Evolutionary conservation across 345 rosid genomes (phyloP).

Genomic region (Populus ilicifolia): DNA sequence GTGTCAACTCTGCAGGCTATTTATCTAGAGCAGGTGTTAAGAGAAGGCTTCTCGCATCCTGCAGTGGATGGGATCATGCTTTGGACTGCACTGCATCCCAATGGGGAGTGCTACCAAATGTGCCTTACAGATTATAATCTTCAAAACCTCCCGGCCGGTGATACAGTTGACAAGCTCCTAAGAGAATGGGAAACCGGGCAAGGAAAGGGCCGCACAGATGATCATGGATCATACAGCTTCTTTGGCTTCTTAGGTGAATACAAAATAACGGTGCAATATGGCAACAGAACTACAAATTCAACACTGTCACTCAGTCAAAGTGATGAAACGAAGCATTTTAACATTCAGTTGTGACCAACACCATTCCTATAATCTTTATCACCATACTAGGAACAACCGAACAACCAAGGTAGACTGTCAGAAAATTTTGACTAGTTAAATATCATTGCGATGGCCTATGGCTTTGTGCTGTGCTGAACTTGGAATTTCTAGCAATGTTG

Average conservation of each 20-base stretch:
- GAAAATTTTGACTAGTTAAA: not conserved
- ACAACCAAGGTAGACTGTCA: not conserved
- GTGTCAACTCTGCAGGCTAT: slow-evolving; percentile 34
- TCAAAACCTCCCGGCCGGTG: slow-evolving; percentile 65
- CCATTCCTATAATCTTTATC: not conserved
- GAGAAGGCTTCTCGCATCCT: slow-evolving; percentile 89
- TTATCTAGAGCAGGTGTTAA: slow-evolving; percentile 64
- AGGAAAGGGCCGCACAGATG: slow-evolving; percentile 37
- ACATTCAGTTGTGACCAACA: slow-evolving; percentile 35
- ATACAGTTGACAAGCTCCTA: slow-evolving; percentile 58
- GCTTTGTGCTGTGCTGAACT: not conserved
- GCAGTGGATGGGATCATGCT: slow-evolving; percentile 75
- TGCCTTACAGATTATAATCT: slow-evolving; percentile 63
- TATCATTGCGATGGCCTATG: too few species aligned
- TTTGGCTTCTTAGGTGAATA: slow-evolving; percentile 73
- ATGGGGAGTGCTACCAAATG: slow-evolving; percentile 89
- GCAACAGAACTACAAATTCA: slow-evolving; percentile 36
- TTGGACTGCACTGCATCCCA: slow-evolving; percentile 76
- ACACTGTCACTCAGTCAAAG: slow-evolving; percentile 44
- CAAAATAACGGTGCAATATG: slow-evolving; percentile 26
- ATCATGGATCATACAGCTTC: slow-evolving; percentile 61
- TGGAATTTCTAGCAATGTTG: not conserved
- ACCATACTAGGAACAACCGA: not conserved
- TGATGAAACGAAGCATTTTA: slow-evolving; percentile 60
- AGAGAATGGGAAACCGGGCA: slow-evolving; percentile 53